Evolutionary conservation across 306 rosid species (phyloP).

Genomic region (Begonia loranthoides): DNA sequence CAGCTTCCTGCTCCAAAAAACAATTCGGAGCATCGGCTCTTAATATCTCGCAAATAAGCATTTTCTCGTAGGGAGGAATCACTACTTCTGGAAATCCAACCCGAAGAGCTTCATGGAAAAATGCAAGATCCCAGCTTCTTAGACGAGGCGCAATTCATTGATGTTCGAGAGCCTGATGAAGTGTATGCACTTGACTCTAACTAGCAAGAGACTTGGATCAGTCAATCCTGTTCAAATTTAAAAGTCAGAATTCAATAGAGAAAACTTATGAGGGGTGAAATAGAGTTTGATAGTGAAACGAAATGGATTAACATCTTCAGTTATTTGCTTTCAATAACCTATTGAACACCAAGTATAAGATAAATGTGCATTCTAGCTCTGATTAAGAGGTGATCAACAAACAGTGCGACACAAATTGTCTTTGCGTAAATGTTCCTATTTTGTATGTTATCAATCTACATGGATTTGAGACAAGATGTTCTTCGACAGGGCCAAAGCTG

Average conservation of each 20-base stretch:
- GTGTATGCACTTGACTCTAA: conserved; percentile 37
- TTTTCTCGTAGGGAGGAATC: conserved; percentile 53
- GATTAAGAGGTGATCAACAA: no score
- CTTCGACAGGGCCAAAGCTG: conserved; percentile 58
- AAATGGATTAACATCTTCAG: no score
- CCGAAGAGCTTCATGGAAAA: conserved; percentile 49
- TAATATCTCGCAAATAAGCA: conserved; percentile 4
- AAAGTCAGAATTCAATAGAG: no score
- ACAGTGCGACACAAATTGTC: no score
- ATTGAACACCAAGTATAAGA: no score
- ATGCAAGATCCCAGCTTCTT: conserved; percentile 60
- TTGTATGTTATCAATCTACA: not conserved
- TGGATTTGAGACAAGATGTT: no score
- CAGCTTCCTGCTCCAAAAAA: not conserved
- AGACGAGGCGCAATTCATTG: conserved; percentile 73
- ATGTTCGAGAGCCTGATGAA: conserved; percentile 91
- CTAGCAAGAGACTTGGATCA: no score
- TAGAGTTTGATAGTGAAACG: no score
- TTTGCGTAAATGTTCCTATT: not conserved
- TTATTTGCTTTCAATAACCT: no score
- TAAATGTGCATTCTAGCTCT: no score
- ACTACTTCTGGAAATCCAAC: conserved; percentile 59
- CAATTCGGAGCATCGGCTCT: conserved; percentile 10
- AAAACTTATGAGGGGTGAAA: no score
- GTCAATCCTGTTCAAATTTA: no score